phyloP scores from a whole-genome alignment of 371 early-diverging fungal species.

The Saksenaea vasiformis region DNA sequence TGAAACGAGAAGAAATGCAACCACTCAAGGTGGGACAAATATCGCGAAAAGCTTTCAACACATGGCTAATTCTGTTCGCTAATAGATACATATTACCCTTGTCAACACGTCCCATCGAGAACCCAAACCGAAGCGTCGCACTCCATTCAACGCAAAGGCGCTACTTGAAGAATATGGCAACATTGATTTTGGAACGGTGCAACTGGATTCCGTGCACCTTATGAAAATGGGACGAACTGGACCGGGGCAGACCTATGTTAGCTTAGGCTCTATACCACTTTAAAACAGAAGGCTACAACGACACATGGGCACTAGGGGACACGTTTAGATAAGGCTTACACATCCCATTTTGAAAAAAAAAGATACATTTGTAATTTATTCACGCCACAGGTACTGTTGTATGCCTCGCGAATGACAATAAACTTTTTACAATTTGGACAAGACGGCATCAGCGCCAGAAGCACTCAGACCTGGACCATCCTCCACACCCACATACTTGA shows the following conservation, averaged over 20 bases:
- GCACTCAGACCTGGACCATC: conserved; percentile 29
- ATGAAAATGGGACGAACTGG: background rate
- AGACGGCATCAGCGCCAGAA: conserved; percentile 39
- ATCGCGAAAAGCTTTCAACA: background rate
- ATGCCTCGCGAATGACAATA: background rate
- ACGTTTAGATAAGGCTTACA: too few species aligned
- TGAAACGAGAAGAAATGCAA: background rate
- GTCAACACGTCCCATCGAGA: background rate
- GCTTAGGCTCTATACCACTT: background rate
- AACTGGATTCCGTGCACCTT: background rate
- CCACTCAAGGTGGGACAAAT: background rate
- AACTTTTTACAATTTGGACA: conserved; percentile 23
- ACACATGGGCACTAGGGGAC: too few species aligned
- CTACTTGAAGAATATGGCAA: background rate
- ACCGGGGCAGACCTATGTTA: background rate
- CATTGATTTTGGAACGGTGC: background rate
- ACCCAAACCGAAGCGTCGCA: background rate
- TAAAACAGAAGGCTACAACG: too few species aligned
- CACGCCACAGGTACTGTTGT: background rate
- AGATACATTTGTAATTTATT: background rate
- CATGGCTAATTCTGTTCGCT: background rate
- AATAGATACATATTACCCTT: background rate
- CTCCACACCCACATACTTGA: conserved; percentile 78
- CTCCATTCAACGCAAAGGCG: background rate
- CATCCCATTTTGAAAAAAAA: too few species aligned